Evolutionary conservation across 768 basidiomycete species (phyloP).

Genomic region (Suillus occidentalis): DNA sequence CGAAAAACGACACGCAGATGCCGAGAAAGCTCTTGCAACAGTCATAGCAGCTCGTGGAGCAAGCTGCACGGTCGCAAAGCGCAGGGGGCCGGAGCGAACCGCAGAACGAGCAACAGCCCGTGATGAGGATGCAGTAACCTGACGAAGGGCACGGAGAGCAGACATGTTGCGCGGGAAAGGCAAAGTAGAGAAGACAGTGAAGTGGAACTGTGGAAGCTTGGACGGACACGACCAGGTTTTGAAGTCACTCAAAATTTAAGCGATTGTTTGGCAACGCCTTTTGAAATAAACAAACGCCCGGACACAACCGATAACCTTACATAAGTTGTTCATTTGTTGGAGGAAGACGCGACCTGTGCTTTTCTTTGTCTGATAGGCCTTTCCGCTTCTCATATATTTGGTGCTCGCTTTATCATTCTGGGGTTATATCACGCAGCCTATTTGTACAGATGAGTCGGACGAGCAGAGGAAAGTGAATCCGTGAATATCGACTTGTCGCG

Average conservation of each 20-base stretch:
- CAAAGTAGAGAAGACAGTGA: conserved; percentile 8
- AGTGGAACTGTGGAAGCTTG: neutral
- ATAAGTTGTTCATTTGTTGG: conserved; percentile 3
- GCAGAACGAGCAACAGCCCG: conserved; percentile 32
- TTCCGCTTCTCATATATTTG: neutral
- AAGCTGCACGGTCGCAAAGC: conserved; percentile 10
- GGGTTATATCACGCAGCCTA: neutral
- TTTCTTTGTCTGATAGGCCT: neutral
- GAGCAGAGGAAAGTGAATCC: neutral
- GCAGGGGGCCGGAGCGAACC: conserved; percentile 23
- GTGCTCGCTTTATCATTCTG: too few relatives aligned
- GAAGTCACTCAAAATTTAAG: conserved; percentile 24
- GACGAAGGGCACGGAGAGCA: conserved; percentile 59
- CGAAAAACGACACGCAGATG: conserved; percentile 38
- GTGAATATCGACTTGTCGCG: neutral
- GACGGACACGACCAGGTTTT: neutral
- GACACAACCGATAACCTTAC: conserved; percentile 10
- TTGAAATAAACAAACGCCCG: conserved; percentile 29
- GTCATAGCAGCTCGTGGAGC: conserved; percentile 19
- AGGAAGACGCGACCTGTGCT: neutral
- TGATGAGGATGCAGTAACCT: conserved; percentile 47
- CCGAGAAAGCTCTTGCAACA: conserved; percentile 42
- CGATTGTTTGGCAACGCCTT: conserved; percentile 35
- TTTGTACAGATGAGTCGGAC: neutral
- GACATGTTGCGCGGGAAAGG: conserved; percentile 46